Base-by-base conservation (phyloP, 805 yeast genomes). In the Blastobotrys peoriensis region DNA sequence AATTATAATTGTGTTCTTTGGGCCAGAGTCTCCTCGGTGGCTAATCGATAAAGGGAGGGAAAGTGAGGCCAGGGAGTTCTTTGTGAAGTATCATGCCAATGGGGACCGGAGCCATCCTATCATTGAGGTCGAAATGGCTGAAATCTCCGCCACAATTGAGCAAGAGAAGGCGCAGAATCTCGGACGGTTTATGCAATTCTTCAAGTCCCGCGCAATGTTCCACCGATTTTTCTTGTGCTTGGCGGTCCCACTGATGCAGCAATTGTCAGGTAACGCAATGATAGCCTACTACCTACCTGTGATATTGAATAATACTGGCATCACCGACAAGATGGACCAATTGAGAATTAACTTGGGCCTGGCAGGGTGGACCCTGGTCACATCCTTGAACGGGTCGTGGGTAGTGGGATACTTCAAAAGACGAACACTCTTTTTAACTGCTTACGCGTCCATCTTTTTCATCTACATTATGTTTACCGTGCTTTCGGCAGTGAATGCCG, bases 221-320 rank as follows among this genome's bases (percentile, higher is more conserved):
- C 46, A 41, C 23, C 39, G 50, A 9, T 27, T 50, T 16, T 20
- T 25, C 30, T 13, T 48, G 8, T 13, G 28, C 13, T 9, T 48
- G 8, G 22, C 17, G 16, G 19, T 48, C 20, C 45, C 51, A 3
- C 28, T 36, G 13, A 41, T 46, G 45, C 33, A 21, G 8, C 52
- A 48, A 38, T 38, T 40, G 38, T 45, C 41, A 19, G 53, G 53
- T 15, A 50, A 50, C 37, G 51, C 49, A n/a, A 17, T 50, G 3
- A 33, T 45, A 2, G 39, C 49, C 10, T 75, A 74, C 65, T 75
- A 75, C 59, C 60, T 75, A 50, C 64, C 66, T 49, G 66, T 68
- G 52, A 81, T 78, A 13, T 65, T 77, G 49, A 57, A 63, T 47
- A 70, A 76, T 21, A 74, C 76, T 56, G 81, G 82, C 46, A 72